Evolutionary conservation across 1,284 basidiomycete genomes (phyloP), one percentile per base, ranked within the genome.

Genomic region (Apiotrichum gamsii): DNA sequence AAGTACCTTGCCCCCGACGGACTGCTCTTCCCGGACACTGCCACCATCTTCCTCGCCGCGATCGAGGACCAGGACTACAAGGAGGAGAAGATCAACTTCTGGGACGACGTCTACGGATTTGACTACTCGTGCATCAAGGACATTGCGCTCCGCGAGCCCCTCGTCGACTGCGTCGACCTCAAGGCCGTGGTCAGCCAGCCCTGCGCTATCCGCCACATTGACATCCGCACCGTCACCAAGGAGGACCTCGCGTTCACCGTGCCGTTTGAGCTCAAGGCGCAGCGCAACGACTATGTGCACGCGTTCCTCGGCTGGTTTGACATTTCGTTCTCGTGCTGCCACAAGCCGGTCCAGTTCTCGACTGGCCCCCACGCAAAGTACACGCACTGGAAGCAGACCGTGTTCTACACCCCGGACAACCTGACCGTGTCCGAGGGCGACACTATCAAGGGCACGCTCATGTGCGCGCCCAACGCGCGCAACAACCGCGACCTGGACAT

Each of bases 301-400:
- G 95, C 95, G n/a, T 96, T 97, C 82, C 82, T 99, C 45, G 93
- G 91, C 31, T 99, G 95, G 95, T 98, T 99, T 74, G 95, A 99
- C 72, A 87, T 96, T 64, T 80, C 83, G 39, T 99, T 99, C 75
- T 85, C 89, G 49, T 91, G 88, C 68, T 93, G 90, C 54, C 95
- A 98, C 78, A 97, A 93, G 74, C 90, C 90, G 60, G 84, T 95
- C 57, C 83, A 84, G 64, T 96, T 96, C 75, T 90, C 87, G 42
- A 96, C 91, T 16, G 93, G 91, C 19, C 93, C 91, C 10, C 91
- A 96, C 62, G 87, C 90, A 44, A 87, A 90, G 73, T 94, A 95
- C 78, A 95, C 91, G 16, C 90, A 94, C 74, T 93, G 90, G 90
- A 95, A 95, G 72, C 90, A 95, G 82, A 94, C 91, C 46, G 91